phyloP scores from a whole-genome alignment of 1,284 basidiomycete genomes.

The Schizophyllum commune region DNA sequence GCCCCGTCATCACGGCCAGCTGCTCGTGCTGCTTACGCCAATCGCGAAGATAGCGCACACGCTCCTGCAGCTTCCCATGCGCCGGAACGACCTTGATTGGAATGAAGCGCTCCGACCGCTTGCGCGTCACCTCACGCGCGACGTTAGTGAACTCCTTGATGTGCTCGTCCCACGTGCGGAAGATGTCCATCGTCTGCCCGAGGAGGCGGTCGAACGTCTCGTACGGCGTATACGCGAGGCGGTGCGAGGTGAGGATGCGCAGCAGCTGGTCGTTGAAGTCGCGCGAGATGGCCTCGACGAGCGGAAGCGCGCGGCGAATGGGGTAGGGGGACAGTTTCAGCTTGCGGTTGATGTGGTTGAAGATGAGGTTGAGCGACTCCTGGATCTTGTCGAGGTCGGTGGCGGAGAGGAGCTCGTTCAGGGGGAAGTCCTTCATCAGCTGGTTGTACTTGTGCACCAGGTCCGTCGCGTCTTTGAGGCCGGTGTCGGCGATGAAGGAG shows the following conservation, averaged over 20 bases:
- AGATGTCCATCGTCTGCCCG: slow-evolving; percentile 72
- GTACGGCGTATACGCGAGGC: slow-evolving; percentile 91
- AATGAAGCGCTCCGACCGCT: slow-evolving; percentile 90
- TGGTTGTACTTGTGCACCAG: slow-evolving; percentile 95
- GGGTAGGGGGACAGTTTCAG: slow-evolving; percentile 94
- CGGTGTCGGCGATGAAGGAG: slow-evolving; percentile 96
- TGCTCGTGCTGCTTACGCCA: slow-evolving; percentile 99
- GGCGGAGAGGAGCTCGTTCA: slow-evolving; percentile 93
- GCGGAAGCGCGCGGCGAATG: slow-evolving; percentile 88
- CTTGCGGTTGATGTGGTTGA: slow-evolving; percentile 93
- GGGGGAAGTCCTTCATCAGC: slow-evolving; percentile 97
- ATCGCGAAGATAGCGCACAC: slow-evolving; percentile 80
- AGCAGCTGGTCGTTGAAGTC: slow-evolving; percentile 96
- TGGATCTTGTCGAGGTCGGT: slow-evolving; percentile 94
- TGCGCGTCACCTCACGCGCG: slow-evolving; percentile 90
- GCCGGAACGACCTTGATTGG: slow-evolving; percentile 94
- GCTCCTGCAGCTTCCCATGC: slow-evolving; percentile 87
- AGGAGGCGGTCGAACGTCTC: slow-evolving; percentile 88
- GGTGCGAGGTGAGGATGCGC: slow-evolving; percentile 83
- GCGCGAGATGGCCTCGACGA: slow-evolving; percentile 95
- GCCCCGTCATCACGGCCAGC: slow-evolving; percentile 93
- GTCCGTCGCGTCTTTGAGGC: slow-evolving; percentile 88
- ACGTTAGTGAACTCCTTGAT: slow-evolving; percentile 99
- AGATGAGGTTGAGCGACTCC: slow-evolving; percentile 83
- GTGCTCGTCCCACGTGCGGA: slow-evolving; percentile 92